phyloP scores from a whole-genome alignment of 2,329 filamentous ascomycete genomes.

The Xylariomycetidae sp. region DNA sequence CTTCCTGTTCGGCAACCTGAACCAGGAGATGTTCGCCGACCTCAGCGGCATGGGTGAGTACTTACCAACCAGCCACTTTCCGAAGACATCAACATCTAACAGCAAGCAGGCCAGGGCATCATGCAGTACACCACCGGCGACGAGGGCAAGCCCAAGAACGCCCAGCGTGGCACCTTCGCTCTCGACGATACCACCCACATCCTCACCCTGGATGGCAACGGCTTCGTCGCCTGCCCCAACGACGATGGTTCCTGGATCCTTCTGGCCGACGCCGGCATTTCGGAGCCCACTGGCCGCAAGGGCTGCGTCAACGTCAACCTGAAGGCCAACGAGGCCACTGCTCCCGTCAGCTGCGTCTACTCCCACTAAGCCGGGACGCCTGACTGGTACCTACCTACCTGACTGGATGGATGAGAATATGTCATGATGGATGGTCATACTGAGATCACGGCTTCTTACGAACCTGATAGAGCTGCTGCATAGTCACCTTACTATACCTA shows the following conservation, averaged over 20 bases:
- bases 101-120: constrained; percentile 41
- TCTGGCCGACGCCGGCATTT: constrained; percentile 23
- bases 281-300: constrained; percentile 30
- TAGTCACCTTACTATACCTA: no score
- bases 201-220: constrained; percentile 38
- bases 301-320: constrained; percentile 31
- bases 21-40: constrained; percentile 48
- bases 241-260: constrained; percentile 34
- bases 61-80: no score
- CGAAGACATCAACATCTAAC: background rate
- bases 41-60: constrained; percentile 53
- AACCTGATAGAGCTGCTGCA: no score
- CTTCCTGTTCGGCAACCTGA: constrained; percentile 39
- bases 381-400: no score
- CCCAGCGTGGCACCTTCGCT: constrained; percentile 41
- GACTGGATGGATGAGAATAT: no score
- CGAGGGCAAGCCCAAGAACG: constrained; percentile 31
- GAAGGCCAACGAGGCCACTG: constrained; percentile 20
- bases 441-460: no score
- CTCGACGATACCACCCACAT: constrained; percentile 36
- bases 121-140: constrained; percentile 46
- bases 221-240: constrained; percentile 49
- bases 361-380: no score
- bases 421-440: no score
- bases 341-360: constrained; percentile 34